Percentiles rank a stretch among this genome's conserved stretches.
phyloP scores from a whole-genome alignment of 1,284 basidiomycete genomes.

The Cutaneotrichosporon cutaneum region DNA sequence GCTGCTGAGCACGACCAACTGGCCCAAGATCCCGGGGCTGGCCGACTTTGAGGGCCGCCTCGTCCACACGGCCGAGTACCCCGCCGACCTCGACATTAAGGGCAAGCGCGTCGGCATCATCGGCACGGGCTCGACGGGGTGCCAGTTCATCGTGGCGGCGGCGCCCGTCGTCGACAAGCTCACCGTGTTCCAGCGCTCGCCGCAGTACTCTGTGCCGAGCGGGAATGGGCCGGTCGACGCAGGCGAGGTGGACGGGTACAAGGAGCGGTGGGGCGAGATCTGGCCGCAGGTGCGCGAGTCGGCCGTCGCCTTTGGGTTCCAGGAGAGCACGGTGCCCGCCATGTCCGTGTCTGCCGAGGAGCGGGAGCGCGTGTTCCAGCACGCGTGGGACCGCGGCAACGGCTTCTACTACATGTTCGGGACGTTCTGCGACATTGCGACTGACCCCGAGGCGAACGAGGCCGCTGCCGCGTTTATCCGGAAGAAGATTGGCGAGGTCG shows the following conservation, averaged over 20 bases:
- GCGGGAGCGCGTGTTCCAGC: constrained; percentile 15
- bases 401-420: constrained; percentile 24
- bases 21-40: constrained; percentile 14
- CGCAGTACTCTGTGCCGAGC: constrained; percentile 19
- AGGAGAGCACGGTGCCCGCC: constrained; percentile 8
- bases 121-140: constrained; percentile 17
- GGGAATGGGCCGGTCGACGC: constrained; percentile 11
- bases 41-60: constrained; percentile 14
- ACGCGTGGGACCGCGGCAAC: constrained; percentile 17
- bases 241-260: constrained; percentile 6
- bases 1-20: constrained; percentile 27
- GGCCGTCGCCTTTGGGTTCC: constrained; percentile 16
- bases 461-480: constrained; percentile 18
- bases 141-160: constrained; percentile 13
- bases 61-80: constrained; percentile 21
- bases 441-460: constrained; percentile 10
- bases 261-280: constrained; percentile 7
- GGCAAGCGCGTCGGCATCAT: constrained; percentile 13
- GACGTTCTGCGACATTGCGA: constrained; percentile 19
- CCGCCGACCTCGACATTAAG: constrained; percentile 6
- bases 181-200: constrained; percentile 23
- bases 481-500: constrained; percentile 15
- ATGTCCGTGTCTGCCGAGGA: constrained; percentile 6
- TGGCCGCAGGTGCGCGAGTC: constrained; percentile 14
- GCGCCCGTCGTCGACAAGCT: constrained; percentile 5